These are phyloP conservation scores for Eremothecium gossypii DNA, from an alignment of 1,139 yeast genomes.

Conservation along the genomic window DNA sequence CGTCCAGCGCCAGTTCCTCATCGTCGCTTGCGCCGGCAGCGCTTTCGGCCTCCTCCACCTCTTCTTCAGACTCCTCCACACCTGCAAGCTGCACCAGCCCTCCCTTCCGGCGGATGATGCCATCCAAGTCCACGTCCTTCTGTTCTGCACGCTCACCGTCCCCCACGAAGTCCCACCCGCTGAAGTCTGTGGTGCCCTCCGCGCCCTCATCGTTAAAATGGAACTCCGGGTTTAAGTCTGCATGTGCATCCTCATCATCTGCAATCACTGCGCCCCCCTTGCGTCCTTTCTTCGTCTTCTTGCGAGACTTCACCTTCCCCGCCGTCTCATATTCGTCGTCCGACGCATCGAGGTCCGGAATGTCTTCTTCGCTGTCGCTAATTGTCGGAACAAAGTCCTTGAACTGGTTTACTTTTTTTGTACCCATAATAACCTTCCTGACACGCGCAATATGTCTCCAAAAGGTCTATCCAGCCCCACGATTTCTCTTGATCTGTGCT, in stretches of 20 bases:
- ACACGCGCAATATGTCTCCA: too few relatives aligned
- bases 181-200: slow-evolving; percentile 41
- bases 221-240: slow-evolving; percentile 65
- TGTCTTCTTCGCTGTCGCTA: slow-evolving; percentile 55
- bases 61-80: slow-evolving; percentile 30
- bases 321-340: slow-evolving; percentile 33
- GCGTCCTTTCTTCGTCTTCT: slow-evolving; percentile 26
- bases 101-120: slow-evolving; percentile 73
- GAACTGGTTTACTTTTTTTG: slow-evolving; percentile 12
- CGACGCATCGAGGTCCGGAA: slow-evolving; percentile 50
- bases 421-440: slow-evolving; percentile 5
- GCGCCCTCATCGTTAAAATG: slow-evolving; percentile 54
- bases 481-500: too few relatives aligned
- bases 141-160: slow-evolving; percentile 33
- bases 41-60: slow-evolving; percentile 32
- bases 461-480: too few relatives aligned
- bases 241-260: slow-evolving; percentile 35
- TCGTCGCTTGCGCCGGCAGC: slow-evolving; percentile 34
- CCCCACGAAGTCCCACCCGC: slow-evolving; percentile 77
- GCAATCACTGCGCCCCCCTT: slow-evolving; percentile 16
- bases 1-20: slow-evolving; percentile 57
- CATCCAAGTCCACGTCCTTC: slow-evolving; percentile 77
- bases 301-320: slow-evolving; percentile 12
- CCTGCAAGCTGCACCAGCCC: slow-evolving; percentile 50
- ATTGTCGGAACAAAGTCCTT: slow-evolving; percentile 60